Conservation (phyloP, 768 basidiomycete genomes). For the Suillus hirtellus region DNA sequence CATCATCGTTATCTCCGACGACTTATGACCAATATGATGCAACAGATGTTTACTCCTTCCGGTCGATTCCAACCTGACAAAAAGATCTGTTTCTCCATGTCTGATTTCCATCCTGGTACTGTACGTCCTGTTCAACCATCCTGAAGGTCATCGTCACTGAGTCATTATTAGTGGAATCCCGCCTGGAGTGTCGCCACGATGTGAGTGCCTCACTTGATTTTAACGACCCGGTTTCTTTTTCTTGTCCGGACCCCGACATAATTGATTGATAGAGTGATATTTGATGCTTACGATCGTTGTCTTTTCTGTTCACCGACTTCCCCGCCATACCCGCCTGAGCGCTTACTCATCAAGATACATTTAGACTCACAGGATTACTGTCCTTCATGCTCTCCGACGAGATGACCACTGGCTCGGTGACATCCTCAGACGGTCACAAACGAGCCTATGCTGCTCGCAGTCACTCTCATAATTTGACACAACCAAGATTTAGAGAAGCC, state of each 20-base stretch:
- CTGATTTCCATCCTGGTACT: slow-evolving; percentile 88
- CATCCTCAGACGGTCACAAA: slow-evolving; percentile 78
- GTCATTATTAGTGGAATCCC: slow-evolving; percentile 78
- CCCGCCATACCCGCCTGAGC: slow-evolving; percentile 6
- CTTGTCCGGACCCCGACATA: slow-evolving; percentile 15
- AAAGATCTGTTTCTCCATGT: slow-evolving; percentile 99
- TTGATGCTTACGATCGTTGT: slow-evolving; percentile 8
- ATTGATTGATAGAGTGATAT: slow-evolving; percentile 14
- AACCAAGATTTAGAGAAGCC: slow-evolving; percentile 80
- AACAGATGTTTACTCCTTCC: slow-evolving; percentile 87
- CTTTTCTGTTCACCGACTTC: slow-evolving; percentile 11
- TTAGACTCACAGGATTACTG: slow-evolving; percentile 88
- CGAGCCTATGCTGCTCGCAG: slow-evolving; percentile 71
- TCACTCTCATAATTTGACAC: slow-evolving; percentile 82
- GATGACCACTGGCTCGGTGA: slow-evolving; percentile 94
- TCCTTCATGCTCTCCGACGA: slow-evolving; percentile 96
- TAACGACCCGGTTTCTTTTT: slow-evolving; percentile 9
- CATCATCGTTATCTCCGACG: slow-evolving; percentile 10
- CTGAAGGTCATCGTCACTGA: slow-evolving; percentile 2
- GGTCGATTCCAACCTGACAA: slow-evolving; percentile 89
- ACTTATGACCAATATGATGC: slow-evolving; percentile 13
- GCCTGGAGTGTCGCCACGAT: slow-evolving; percentile 96
- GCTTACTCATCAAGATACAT: slow-evolving; percentile 8
- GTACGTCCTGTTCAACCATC: slow-evolving; percentile 45
- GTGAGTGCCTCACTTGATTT: slow-evolving; percentile 44